Percentiles rank a stretch among this genome's conserved stretches.
Evolutionary conservation across 805 yeast species (phyloP).

Genomic region (Tetrapisispora iriomotensis): DNA sequence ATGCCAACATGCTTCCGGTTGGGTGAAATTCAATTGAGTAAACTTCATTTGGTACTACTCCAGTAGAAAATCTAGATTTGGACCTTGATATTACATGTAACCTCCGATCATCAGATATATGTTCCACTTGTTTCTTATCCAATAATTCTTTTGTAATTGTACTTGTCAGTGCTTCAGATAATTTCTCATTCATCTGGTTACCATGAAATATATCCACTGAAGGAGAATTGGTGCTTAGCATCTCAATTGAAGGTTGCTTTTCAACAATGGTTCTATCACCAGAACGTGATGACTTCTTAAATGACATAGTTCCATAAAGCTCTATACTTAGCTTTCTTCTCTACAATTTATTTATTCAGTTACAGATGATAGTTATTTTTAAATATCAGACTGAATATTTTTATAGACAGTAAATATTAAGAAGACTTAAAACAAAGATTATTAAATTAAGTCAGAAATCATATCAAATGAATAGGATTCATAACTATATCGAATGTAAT

Average conservation of each 20-base stretch:
- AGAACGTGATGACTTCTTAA: not conserved
- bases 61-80: constrained; percentile 16
- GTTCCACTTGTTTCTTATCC: constrained; percentile 2
- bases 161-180: constrained; percentile 2
- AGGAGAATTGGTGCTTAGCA: not conserved
- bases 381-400: too few relatives aligned
- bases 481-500: too few relatives aligned
- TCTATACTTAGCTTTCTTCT: not conserved
- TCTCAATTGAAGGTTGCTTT: not conserved
- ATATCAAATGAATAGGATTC: too few relatives aligned
- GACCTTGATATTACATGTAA: constrained; percentile 10
- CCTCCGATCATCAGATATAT: constrained; percentile 19
- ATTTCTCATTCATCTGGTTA: not conserved
- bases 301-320: too few relatives aligned
- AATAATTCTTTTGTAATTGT: constrained; percentile 4
- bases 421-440: too few relatives aligned
- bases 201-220: not conserved
- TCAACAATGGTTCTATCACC: too few relatives aligned
- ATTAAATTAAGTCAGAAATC: too few relatives aligned
- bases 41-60: constrained; percentile 14
- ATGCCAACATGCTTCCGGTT: constrained; percentile 19
- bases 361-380: too few relatives aligned
- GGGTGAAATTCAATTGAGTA: constrained; percentile 21
- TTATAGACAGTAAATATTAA: too few relatives aligned
- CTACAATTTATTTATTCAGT: not conserved